Evolutionary conservation across 306 rosid species (phyloP), one percentile per base, ranked within the genome.

Genomic region (Fragaria ananassa): DNA sequence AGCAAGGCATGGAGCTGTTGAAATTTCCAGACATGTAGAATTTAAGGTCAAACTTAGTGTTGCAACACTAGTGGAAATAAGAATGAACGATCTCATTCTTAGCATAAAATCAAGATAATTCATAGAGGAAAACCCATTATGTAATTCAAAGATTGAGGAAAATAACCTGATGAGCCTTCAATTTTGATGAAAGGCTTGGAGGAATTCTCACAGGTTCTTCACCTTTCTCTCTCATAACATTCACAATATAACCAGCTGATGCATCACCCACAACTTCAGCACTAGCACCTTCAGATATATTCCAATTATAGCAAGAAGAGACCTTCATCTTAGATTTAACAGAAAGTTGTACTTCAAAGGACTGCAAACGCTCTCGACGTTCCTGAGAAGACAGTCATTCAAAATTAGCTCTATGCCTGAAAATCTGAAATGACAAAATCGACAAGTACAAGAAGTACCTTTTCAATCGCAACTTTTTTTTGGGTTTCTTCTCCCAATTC

Each of bases 401-500:
- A 71, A 54, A 56, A 65, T 19, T 75, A 50, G 74, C 44, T 70
- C 47, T 25, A 56, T 67, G 37, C 23, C 51, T 65, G 15, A 71
- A 62, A 56, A 29, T n/a, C 56, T 68, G 12, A 74, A 62, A 56
- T 70, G 50, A 83, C 53, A 35, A 74, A 78, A 78, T 50, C 68
- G 29, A 49, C 71, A 37, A 67, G 11, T 18, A 74, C 51, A 31
- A 27, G 5, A 60, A 71, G 42, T 78, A 95, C 98, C 97, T 89
- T 95, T 82, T 95, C 98, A 29, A 95, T 92, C 41, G 98, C 98
- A 78, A 92, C 92, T 88, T 95, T 95, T 79, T 83, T 89, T 83
- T 87, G 89, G 21, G 98, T 95, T 82, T 95, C 98, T 83, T 95
- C 98, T 83, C 98, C 98, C 79, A 95, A 81, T 83, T 95, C 98